Conservation (phyloP, 148 eudicot genomes). For the Chenopodium berlandieri region DNA sequence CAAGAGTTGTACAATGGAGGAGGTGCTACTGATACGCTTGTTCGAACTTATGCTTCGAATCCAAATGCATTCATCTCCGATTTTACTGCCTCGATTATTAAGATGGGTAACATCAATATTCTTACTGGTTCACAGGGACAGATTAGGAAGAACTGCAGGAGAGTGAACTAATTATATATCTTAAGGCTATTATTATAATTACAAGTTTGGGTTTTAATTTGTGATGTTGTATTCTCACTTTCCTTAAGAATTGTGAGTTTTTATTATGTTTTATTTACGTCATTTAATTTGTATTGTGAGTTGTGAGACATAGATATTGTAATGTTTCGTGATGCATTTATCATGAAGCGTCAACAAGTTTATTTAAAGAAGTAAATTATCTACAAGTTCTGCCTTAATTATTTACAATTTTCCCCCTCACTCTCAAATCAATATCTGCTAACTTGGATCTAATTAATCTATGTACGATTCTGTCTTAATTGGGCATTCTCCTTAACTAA, state of each 20-base stretch:
- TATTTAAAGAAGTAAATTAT: too few species aligned
- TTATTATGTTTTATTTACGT: not conserved
- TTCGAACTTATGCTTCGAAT: slow-evolving; percentile 30
- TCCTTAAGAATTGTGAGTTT: not conserved
- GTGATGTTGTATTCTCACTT: not conserved
- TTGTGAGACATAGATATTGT: not conserved
- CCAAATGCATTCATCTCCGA: slow-evolving; percentile 34
- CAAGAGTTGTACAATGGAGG: slow-evolving; percentile 45
- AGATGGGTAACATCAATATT: slow-evolving; percentile 48
- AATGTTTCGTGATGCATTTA: not conserved
- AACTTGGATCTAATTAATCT: too few species aligned
- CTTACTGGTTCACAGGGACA: slow-evolving; percentile 46
- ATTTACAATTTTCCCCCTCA: too few species aligned
- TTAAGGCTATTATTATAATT: not conserved
- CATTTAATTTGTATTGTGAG: not conserved
- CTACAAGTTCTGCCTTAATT: not conserved
- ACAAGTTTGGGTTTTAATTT: not conserved
- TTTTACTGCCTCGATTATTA: slow-evolving; percentile 42
- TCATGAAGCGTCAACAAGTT: not conserved
- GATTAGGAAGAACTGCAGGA: slow-evolving; percentile 43
- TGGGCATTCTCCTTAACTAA: too few species aligned
- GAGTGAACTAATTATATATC: slow-evolving; percentile 13
- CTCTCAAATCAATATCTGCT: too few species aligned
- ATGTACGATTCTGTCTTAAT: too few species aligned
- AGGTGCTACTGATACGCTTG: slow-evolving; percentile 32